Base-by-base conservation (phyloP, 345 rosid genomes). In the Euclidium syriacum region DNA sequence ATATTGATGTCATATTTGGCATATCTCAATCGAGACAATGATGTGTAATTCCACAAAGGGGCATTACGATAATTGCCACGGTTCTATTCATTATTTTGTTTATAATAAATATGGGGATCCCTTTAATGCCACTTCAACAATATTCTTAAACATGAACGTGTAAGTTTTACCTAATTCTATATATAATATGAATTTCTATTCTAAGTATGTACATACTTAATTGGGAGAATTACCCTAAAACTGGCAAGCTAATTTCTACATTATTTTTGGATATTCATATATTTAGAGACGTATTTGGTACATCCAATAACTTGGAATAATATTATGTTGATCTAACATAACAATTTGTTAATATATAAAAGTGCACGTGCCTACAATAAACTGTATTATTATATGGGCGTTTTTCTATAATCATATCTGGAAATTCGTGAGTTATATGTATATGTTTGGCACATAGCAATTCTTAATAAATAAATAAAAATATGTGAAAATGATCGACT, bases 1-100 rank as follows among this genome's bases (percentile, higher is more conserved):
- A 68, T 52, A 52, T 41, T 56, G 30, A 52, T 68, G 67, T 60
- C 73, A 68, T 52, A 52, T 41, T 56, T 35, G 30, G 48, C 10
- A 43, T 60, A 43, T 50, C 44, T 58, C 33, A 48, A 49, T 67
- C 65, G 36, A 68, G 61, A 52, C 54, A 10, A 12, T 43, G 67
- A 52, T 67, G 30, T 60, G 59, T 34, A 2, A 23, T 68, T 41
- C 73, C 66, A 23, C 60, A 41, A 68, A 59, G 25, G 20, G 47
- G 38, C 29, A 68, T 6, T 33, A 59, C 41, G 30, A 54, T 52
- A 46, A 27, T 51, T 41, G 44, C 33, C 47, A 59, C 51, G 29
- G 67, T 51, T 60, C 60, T 59, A 59, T 60, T 52, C 73, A 59
- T 68, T 51, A 43, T 30, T 33, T 14, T 34, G 25, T 47, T 39